Evolutionary conservation across 2,329 filamentous ascomycete species (phyloP), one percentile per base, ranked within the genome.

Genomic region (Exophiala spinifera): DNA sequence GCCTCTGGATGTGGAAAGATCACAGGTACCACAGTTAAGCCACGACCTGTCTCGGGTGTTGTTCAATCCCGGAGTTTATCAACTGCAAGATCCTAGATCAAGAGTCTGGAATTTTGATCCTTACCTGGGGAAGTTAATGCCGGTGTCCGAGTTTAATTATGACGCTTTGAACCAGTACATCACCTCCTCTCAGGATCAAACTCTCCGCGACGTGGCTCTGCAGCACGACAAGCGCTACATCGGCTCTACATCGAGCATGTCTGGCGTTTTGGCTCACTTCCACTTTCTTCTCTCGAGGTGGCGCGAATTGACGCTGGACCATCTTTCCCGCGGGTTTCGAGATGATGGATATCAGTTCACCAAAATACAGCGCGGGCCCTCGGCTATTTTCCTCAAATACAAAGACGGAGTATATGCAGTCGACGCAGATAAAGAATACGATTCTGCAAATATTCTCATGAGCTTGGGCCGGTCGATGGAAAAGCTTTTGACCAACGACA

Each of bases 221-320:
- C 71, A 83, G 50, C 72, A 88, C 56, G 74, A 78, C 11, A 90
- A 85, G 69, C 95, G 88, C 67, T 99, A 95, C 67, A 86, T 91
- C 10, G 94, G 94, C 8, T 99, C 94, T 11, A 97, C 94, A 0
- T 99, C 94, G 1, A 97, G 92, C 72, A 96, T 96, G 91, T 96
- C 92, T 1, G 78, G 85, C 2, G 84, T 88, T 47, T 77, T 99
- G 42, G 82, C 87, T 1, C 95, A 99, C 65, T 96, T 99, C 66
- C 94, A 99, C 69, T 97, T 85, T 65, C 80, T 99, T 2, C 78
- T 99, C 8, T 97, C 92, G 0, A 75, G 80, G 5, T 97, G 90
- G 87, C 84, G 95, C 49, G 75, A 77, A 2, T 77, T 96, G 56
- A 87, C 89, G 56, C 73, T 83, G 14, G 70, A 73, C 0, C 82